phyloP scores from a whole-genome alignment of 371 early-diverging fungal species.

The Apophysomyces sp. region DNA sequence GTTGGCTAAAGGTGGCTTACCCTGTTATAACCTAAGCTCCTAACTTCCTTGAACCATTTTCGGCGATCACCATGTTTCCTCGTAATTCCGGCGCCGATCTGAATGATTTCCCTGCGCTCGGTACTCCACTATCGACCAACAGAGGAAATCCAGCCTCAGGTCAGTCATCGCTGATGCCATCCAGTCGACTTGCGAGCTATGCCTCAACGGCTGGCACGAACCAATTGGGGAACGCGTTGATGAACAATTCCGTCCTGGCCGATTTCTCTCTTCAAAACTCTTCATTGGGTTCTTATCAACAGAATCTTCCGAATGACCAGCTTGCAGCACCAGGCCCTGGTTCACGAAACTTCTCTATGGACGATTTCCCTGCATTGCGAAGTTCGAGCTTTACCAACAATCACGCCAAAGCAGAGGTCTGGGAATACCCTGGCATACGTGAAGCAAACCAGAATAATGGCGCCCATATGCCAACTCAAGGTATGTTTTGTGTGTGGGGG shows the following conservation, averaged over 20 bases:
- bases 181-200: conserved; percentile 42
- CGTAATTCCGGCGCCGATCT: conserved; percentile 48
- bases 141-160: conserved; percentile 19
- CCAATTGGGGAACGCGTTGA: neutral
- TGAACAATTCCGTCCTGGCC: neutral
- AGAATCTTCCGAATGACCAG: conserved; percentile 11
- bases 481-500: neutral
- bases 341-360: conserved; percentile 49
- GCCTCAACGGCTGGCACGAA: conserved; percentile 36
- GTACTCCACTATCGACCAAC: conserved; percentile 37
- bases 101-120: conserved; percentile 52
- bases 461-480: neutral
- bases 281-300: conserved; percentile 12
- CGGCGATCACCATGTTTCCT: conserved; percentile 34
- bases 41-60: neutral
- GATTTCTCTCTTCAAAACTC: conserved; percentile 13
- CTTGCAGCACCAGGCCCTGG: conserved; percentile 29
- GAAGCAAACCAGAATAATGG: neutral
- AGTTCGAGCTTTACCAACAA: conserved; percentile 15
- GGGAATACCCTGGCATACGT: neutral
- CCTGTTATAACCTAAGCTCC: neutral
- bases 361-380: conserved; percentile 51
- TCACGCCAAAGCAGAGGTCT: neutral
- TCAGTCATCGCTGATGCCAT: conserved; percentile 11
- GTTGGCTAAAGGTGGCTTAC: neutral